phyloP scores from a whole-genome alignment of 352 stramenopile species.

The Thraustochytrium striatum region DNA sequence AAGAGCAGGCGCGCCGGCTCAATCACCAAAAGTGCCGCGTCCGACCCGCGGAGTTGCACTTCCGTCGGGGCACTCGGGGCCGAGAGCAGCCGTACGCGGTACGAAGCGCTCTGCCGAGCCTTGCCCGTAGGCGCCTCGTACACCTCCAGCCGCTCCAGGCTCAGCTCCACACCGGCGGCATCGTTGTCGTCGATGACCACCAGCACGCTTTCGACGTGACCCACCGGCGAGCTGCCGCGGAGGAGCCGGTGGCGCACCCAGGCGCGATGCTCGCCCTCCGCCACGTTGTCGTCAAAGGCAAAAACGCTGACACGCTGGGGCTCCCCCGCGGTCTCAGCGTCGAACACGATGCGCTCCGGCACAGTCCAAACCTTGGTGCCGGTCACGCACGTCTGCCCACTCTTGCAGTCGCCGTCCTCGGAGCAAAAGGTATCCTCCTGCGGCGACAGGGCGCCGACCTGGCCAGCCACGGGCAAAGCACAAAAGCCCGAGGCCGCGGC shows the following conservation, averaged over 20 bases:
- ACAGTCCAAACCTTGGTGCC: constrained; percentile 17
- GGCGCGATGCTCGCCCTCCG: constrained; percentile 21
- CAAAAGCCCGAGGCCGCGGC: constrained; percentile 25
- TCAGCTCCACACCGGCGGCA: constrained; percentile 10
- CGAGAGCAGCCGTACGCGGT: constrained; percentile 18
- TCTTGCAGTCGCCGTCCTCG: constrained; percentile 6
- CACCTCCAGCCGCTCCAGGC: neutral
- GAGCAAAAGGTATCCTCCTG: constrained; percentile 31
- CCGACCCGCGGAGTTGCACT: neutral
- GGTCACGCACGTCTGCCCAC: neutral
- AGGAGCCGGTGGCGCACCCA: neutral
- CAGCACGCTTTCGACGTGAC: neutral
- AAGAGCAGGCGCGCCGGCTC: neutral
- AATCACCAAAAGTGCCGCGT: neutral
- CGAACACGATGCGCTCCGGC: neutral
- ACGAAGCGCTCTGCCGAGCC: too few species aligned
- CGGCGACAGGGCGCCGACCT: neutral
- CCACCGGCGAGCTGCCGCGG: neutral
- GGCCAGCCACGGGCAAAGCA: neutral
- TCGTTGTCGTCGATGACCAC: constrained; percentile 43
- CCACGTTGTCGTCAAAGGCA: constrained; percentile 7
- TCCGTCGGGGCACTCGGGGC: constrained; percentile 21
- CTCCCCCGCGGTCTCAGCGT: neutral
- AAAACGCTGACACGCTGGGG: constrained; percentile 7
- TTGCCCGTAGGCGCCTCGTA: neutral